Evolutionary conservation across 2,329 filamentous ascomycete species (phyloP).

Genomic region (Aspergillus viridinutans): DNA sequence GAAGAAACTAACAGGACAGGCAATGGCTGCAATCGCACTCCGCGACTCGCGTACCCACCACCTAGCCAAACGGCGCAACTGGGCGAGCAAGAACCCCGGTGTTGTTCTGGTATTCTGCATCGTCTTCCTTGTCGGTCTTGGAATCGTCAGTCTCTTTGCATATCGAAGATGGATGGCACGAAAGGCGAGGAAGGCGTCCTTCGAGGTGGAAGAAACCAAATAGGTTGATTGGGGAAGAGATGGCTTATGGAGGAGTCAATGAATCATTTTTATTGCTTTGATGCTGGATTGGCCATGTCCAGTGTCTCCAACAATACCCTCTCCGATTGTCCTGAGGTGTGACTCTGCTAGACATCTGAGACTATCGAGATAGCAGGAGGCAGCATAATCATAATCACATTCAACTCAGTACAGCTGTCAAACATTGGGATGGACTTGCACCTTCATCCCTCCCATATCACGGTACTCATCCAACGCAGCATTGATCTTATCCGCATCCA

Average conservation of each 20-base stretch:
- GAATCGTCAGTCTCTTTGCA: conserved; percentile 49
- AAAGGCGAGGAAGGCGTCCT: conserved; percentile 23
- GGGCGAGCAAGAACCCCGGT: conserved; percentile 54
- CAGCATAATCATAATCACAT: neutral
- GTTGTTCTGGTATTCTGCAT: conserved; percentile 61
- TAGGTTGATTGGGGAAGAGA: neutral
- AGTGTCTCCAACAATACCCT: neutral
- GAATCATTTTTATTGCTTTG: neutral
- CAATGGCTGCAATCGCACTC: conserved; percentile 29
- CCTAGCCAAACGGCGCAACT: conserved; percentile 47
- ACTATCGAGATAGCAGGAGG: neutral
- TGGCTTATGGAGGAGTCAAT: too few species aligned
- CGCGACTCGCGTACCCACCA: conserved; percentile 18
- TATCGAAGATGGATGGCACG: conserved; percentile 41
- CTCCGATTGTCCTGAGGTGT: neutral
- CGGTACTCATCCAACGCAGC: conserved; percentile 35
- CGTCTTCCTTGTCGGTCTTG: conserved; percentile 52
- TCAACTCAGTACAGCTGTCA: neutral
- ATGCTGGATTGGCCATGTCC: neutral
- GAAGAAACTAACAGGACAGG: conserved; percentile 1
- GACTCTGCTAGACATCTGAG: neutral
- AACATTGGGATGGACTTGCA: conserved; percentile 11
- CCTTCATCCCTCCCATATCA: conserved; percentile 31
- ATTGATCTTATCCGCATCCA: conserved; percentile 33
- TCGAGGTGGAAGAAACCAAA: conserved; percentile 4